Conservation (phyloP, 2,329 filamentous ascomycete species). For the Alternaria ventricosa region DNA sequence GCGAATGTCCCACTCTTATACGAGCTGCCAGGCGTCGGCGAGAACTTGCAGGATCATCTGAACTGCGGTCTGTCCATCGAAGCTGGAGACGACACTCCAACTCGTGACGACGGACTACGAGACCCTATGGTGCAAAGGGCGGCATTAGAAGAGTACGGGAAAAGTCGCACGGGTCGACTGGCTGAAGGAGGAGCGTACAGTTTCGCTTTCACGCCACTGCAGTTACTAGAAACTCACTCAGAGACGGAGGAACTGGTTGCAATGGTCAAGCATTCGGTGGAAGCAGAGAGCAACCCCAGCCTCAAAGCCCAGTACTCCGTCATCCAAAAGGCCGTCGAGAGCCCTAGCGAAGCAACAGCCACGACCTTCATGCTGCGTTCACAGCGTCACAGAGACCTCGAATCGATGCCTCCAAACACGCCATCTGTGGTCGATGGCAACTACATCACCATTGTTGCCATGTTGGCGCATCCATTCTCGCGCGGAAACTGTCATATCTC, state of each 20-base stretch:
- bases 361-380: conserved; percentile 22
- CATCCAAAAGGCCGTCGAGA: conserved; percentile 19
- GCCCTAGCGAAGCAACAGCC: conserved; percentile 24
- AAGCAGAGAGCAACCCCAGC: conserved; percentile 3
- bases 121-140: conserved; percentile 15
- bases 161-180: conserved; percentile 20
- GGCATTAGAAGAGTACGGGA: conserved; percentile 20
- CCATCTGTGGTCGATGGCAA: conserved; percentile 20
- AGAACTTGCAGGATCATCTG: conserved; percentile 66
- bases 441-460: conserved; percentile 23
- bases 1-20: conserved; percentile 60
- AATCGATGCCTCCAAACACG: conserved; percentile 14
- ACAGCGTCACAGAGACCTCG: conserved; percentile 18
- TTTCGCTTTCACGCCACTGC: conserved; percentile 28
- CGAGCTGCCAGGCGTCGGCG: conserved; percentile 66
- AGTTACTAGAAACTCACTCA: conserved; percentile 18
- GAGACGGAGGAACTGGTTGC: conserved; percentile 21
- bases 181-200: conserved; percentile 26
- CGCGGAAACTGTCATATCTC: conserved; percentile 50
- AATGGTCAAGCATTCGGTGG: conserved; percentile 4
- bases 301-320: conserved; percentile 18
- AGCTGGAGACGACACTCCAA: conserved; percentile 14
- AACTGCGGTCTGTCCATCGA: conserved; percentile 23
- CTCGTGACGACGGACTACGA: conserved; percentile 14
- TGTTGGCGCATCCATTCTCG: conserved; percentile 49